These are phyloP conservation scores for Saccharomyces hybrid DNA, from an alignment of 1,139 yeast genomes.

Conservation along the genomic window DNA sequence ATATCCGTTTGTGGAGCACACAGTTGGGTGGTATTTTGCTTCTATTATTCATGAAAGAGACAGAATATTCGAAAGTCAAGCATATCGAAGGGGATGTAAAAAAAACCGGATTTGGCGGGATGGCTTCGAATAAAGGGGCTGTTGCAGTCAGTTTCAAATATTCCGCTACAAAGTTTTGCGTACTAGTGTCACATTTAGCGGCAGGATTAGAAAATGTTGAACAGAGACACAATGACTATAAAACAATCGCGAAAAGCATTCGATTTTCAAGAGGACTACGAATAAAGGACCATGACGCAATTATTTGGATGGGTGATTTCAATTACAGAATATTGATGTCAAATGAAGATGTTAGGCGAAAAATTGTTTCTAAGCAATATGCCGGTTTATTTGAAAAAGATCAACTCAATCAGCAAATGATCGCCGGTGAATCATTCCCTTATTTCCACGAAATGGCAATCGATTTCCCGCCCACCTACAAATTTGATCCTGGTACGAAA, in stretches of 20 bases:
- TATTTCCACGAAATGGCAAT: conserved; percentile 77
- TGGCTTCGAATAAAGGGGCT: conserved; percentile 88
- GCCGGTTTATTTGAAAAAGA: conserved; percentile 58
- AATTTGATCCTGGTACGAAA: conserved; percentile 82
- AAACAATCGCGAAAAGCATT: conserved; percentile 69
- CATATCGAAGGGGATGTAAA: conserved; percentile 74
- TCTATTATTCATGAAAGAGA: conserved; percentile 59
- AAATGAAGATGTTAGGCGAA: conserved; percentile 63
- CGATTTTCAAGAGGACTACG: conserved; percentile 63
- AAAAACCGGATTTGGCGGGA: conserved; percentile 87
- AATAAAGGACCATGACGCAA: conserved; percentile 74
- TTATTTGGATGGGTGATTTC: conserved; percentile 94
- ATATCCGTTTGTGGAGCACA: conserved; percentile 70
- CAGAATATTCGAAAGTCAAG: conserved; percentile 55
- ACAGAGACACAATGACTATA: conserved; percentile 83
- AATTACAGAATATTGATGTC: conserved; percentile 75
- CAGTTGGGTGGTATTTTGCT: conserved; percentile 91
- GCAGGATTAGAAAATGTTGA: conserved; percentile 82
- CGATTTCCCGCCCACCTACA: conserved; percentile 82
- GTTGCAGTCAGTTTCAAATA: conserved; percentile 75
- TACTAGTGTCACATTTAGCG: conserved; percentile 88
- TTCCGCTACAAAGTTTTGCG: conserved; percentile 71
- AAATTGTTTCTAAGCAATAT: conserved; percentile 43
- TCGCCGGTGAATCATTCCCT: conserved; percentile 76
- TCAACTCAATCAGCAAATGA: conserved; percentile 78